Evolutionary conservation across 768 basidiomycete species (phyloP), one percentile per base, ranked within the genome.

Genomic region (Rhodotorula babjevae): DNA sequence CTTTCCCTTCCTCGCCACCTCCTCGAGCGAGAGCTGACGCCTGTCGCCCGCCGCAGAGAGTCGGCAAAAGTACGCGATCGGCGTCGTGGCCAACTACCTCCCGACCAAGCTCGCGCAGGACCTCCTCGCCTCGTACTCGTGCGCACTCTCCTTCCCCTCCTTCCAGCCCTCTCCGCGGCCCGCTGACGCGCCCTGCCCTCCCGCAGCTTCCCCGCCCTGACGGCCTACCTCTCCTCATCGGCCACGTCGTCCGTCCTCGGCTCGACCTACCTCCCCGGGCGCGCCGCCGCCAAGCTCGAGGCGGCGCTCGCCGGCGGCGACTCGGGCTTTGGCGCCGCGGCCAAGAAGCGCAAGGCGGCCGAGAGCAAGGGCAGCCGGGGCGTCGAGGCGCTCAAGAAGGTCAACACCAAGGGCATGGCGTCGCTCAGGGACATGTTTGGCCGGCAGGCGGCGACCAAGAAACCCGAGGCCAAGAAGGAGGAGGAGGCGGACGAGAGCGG

Each of bases 311-410:
- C 42, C 10, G 46, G 31, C 9, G 50, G 27, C 36, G 61, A 60
- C 11, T 36, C 56, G 23, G 73, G 69, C 56, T 63, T 59, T 16
- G 69, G 69, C 0, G 61, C 74, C 2, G 61, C 59, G 8, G 65
- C 65, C 4, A 71, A 67, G 68, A 72, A 76, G 57, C 63, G 68
- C 50, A 72, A 72, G 59, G 55, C 64, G 25, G 68, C 64, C 36
- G 23, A 58, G 36, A 47, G 36, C 56, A 76, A 76, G 27, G 74
- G 74, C 1, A 63, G 61, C 40, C 33, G 71, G 1, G 74, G 74
- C 0, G 74, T 76, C 40, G 74, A 76, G 65, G 68, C 71, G 61
- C 65, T 76, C 18, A 76, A 76, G 57, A 76, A 76, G 65, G 74
- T 76, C 55, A 72, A 76, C 36, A 67, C 65, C 27, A 76, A 69